phyloP scores from a whole-genome alignment of 106 monocot species.

The Phalaenopsis equestris region DNA sequence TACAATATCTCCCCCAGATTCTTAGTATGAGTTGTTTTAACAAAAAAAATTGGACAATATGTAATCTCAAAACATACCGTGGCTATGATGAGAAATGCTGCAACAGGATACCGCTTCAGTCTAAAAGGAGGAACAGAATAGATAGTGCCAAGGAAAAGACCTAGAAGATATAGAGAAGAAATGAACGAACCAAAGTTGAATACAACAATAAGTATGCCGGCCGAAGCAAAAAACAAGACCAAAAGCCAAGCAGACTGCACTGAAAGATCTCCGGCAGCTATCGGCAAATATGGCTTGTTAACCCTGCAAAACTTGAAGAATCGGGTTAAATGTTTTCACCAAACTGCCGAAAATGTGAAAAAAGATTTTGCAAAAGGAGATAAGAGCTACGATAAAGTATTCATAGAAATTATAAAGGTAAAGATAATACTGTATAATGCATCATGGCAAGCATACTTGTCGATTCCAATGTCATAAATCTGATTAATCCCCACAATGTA shows the following conservation, averaged over 20 bases:
- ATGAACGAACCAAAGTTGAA: slow-evolving; percentile 90
- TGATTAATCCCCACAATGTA: slow-evolving; percentile 98
- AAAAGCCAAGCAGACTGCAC: slow-evolving; percentile 90
- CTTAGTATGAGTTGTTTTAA: neutral
- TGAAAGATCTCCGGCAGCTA: slow-evolving; percentile 96
- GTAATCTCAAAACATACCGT: slow-evolving; percentile 43
- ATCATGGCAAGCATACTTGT: slow-evolving; percentile 55
- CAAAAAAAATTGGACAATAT: neutral
- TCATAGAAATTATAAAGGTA: neutral
- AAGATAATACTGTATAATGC: neutral
- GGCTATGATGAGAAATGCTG: slow-evolving; percentile 98
- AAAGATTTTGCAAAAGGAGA: neutral
- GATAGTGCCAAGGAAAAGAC: slow-evolving; percentile 92
- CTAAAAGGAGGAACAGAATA: slow-evolving; percentile 99
- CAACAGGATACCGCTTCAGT: slow-evolving; percentile 89
- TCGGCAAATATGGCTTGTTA: slow-evolving; percentile 98
- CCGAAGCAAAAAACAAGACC: slow-evolving; percentile 70
- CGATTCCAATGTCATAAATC: slow-evolving; percentile 95
- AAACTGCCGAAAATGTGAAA: slow-evolving; percentile 3
- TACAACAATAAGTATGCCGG: slow-evolving; percentile 68
- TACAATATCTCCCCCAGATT: neutral
- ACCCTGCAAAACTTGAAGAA: slow-evolving; percentile 53
- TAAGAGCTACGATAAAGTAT: neutral
- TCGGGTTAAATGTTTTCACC: slow-evolving; percentile 1
- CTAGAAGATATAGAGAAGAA: slow-evolving; percentile 79